These are phyloP conservation scores for Basipetospora chlamydospora DNA, from an alignment of 2,329 filamentous ascomycete species.

Conservation along the genomic window DNA sequence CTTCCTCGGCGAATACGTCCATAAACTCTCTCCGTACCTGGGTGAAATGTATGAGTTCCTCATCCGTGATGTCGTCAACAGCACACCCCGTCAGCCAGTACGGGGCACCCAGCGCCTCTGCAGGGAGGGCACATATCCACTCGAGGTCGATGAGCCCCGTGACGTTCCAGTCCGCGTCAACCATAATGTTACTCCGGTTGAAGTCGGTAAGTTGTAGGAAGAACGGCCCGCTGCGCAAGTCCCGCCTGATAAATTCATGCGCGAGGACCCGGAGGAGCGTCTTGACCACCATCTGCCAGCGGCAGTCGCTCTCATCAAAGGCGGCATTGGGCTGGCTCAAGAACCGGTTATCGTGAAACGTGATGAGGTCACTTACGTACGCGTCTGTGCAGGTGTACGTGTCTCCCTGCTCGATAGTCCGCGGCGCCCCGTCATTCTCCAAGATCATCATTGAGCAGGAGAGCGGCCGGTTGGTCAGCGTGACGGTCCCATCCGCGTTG, in stretches of 20 bases:
- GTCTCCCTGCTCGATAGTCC: slow-evolving; percentile 14
- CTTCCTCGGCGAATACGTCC: too few species aligned
- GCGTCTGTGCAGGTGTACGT: slow-evolving; percentile 17
- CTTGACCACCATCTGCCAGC: slow-evolving; percentile 14
- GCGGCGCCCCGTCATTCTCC: slow-evolving; percentile 18
- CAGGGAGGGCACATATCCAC: slow-evolving; percentile 18
- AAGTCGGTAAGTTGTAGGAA: slow-evolving; percentile 17
- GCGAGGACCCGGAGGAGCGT: slow-evolving; percentile 12
- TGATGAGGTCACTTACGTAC: slow-evolving; percentile 13
- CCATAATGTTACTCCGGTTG: slow-evolving; percentile 19
- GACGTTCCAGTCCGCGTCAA: slow-evolving; percentile 21
- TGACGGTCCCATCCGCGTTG: slow-evolving; percentile 15
- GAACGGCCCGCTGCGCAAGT: slow-evolving; percentile 14
- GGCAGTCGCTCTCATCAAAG: slow-evolving; percentile 13
- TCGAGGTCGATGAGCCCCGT: slow-evolving; percentile 19
- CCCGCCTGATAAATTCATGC: slow-evolving; percentile 13
- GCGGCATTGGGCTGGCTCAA: slow-evolving; percentile 13
- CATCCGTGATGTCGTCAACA: too few species aligned
- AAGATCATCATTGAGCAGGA: slow-evolving; percentile 14
- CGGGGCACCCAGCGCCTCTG: slow-evolving; percentile 10
- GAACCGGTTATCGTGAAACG: slow-evolving; percentile 14
- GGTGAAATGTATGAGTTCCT: too few species aligned
- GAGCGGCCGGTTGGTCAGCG: slow-evolving; percentile 18
- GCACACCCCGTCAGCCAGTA: slow-evolving; percentile 14
- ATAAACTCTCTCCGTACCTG: too few species aligned